These are phyloP conservation scores for Trichomonas vaginalis DNA, from an alignment of 208 protist species.

Conservation along the genomic window DNA sequence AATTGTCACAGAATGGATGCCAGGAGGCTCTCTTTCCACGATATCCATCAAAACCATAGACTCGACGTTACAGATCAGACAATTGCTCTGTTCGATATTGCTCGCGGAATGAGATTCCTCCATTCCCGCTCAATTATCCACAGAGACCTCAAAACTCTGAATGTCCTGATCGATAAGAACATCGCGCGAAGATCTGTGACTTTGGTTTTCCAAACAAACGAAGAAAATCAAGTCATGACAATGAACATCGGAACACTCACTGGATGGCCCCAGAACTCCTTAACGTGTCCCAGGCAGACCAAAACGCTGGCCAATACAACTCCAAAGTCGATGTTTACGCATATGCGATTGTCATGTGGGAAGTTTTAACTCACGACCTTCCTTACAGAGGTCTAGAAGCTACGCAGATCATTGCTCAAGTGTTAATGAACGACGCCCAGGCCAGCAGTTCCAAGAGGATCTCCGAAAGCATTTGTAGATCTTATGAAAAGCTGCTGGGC, in stretches of 20 bases:
- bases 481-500: background rate
- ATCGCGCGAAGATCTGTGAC: no score
- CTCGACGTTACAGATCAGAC: background rate
- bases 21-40: background rate
- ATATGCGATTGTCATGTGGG: background rate
- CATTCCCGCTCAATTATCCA: background rate
- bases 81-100: background rate
- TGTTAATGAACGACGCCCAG: background rate
- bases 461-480: background rate
- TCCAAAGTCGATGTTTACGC: conserved; percentile 20
- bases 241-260: background rate
- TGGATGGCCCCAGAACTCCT: conserved; percentile 5
- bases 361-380: background rate
- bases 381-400: background rate
- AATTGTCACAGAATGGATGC: conserved; percentile 16
- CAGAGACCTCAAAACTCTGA: background rate
- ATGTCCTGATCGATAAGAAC: background rate
- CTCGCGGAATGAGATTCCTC: background rate
- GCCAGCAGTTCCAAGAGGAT: background rate
- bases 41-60: background rate
- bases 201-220: background rate
- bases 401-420: background rate
- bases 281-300: background rate
- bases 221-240: background rate
- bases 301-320: background rate